Evolutionary conservation across 2,329 filamentous ascomycete genomes (phyloP).

Genomic region (Onygenales sp.): DNA sequence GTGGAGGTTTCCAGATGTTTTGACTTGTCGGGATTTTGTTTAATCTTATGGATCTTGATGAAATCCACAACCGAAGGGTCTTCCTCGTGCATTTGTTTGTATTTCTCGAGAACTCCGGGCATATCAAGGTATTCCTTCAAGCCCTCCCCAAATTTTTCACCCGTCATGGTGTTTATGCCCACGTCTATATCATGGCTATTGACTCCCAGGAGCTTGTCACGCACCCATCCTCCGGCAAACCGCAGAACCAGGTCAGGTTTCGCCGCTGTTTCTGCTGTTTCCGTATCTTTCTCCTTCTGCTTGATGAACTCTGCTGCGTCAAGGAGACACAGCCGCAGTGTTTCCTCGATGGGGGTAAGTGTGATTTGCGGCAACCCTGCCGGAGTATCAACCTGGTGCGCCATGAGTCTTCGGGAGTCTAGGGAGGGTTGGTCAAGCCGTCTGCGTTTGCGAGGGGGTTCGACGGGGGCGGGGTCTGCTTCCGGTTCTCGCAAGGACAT

Average conservation of each 20-base stretch:
- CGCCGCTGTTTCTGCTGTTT: conserved; percentile 11
- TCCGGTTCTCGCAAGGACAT: conserved; percentile 21
- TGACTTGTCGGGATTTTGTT: conserved; percentile 87
- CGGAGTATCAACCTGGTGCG: conserved; percentile 5
- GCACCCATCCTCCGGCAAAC: conserved; percentile 42
- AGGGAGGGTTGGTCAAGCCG: conserved; percentile 16
- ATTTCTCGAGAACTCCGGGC: conserved; percentile 31
- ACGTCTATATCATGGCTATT: conserved; percentile 41
- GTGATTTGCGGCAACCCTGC: conserved; percentile 32
- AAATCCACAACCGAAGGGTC: conserved; percentile 44
- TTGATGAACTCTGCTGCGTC: conserved; percentile 67
- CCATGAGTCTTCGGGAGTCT: conserved; percentile 16
- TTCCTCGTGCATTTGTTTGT: conserved; percentile 35
- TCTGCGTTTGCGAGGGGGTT: conserved; percentile 23
- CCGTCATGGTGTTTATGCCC: conserved; percentile 41
- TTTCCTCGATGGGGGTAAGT: conserved; percentile 61
- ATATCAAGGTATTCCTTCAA: conserved; percentile 35
- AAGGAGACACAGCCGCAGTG: conserved; percentile 65
- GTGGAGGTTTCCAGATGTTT: conserved; percentile 93
- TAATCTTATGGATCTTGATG: conserved; percentile 75
- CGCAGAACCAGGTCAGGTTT: conserved; percentile 29
- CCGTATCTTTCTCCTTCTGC: conserved; percentile 29
- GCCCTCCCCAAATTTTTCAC: conserved; percentile 35
- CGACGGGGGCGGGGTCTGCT: conserved; percentile 9
- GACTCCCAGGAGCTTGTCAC: conserved; percentile 39